Evolutionary conservation across 78 protist genomes (phyloP), one percentile per base, ranked within the genome.

Genomic region (Diacronema lutheri): DNA sequence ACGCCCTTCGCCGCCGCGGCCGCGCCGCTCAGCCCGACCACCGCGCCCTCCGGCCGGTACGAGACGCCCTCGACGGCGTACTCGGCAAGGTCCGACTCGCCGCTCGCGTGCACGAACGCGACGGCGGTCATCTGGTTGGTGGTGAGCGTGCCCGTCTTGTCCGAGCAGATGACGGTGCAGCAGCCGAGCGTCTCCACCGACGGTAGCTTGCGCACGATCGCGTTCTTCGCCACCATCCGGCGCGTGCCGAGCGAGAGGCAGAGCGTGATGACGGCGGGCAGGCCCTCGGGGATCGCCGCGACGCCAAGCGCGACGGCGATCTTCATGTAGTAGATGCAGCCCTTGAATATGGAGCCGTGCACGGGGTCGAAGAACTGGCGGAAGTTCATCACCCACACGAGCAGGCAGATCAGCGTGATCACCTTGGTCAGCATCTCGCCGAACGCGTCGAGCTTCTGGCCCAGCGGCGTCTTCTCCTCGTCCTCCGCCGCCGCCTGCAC

Each of bases 111-210:
- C 31, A 74, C 86, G 40, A 64, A 0, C 77, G 66, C 64, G 9
- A 64, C 77, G 31, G 77, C 94, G 3, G 73, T 26, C 99, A 98
- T 97, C 88, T 89, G 68, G 90, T 94, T 94, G 44, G 86, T 84
- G 58, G 99, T 98, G 29, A 98, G 87, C 10, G 99, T 98, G 60
- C 99, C 99, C 5, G 99, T 98, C 93, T 98, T 98, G 87, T 98
- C 99, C 20, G 95, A 91, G 92, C 96, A 92, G 74, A 98, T 94
- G 71, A 96, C 93, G 40, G 95, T 68, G 68, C 90, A 82, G 57
- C 95, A 90, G 29, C 99, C 99, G 5, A 97, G 96, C 20, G 99
- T 96, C 85, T 95, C 99, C 71, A 98, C 98, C 31, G 96, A 90
- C 6, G 89, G 91, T 9, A 93, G 62, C n/a, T 71, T 65, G 44